Evolutionary conservation across 805 yeast species (phyloP), one percentile per base, ranked within the genome.

Genomic region (Wickerhamomyces xylosicus): DNA sequence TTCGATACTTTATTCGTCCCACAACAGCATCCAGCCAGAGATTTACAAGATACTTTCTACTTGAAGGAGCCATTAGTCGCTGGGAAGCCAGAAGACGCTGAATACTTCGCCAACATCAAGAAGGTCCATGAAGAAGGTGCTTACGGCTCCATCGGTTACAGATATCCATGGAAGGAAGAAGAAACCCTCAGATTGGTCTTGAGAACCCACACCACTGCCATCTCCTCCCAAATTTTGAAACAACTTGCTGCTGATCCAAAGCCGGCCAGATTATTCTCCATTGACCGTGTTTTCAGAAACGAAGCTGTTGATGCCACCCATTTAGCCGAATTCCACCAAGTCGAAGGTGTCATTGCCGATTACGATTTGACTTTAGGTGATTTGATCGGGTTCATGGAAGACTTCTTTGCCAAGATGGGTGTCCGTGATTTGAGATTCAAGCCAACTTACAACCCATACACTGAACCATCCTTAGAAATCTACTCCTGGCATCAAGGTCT

Each of bases 301-400:
- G 99, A 92, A 69, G 97, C 99, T 21, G 99, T 92, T 38, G 99
- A 92, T 61, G 97, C 97, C 38, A 92, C 99, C 15, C 99, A 92
- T 63, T 76, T 92, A 65, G 98, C 98, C 31, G 99, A 92, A 68
- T 92, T 92, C 73, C 97, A 92, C 66, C 99, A 92, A 69, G 95
- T 92, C 46, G 99, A 92, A 68, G 99, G 99, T 69, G 98, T 92
- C 39, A 72, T 92, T 57, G 98, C 97, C 25, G 98, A 95, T 60
- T 90, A 86, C 64, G 81, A 87, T 61, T 69, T 92, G 52, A 89
- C 98, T 6, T 69, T 92, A 53, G 98, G 98, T 47, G 96, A 90
- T 59, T 72, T 92, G 64, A 92, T 92, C 61, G 95, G 96, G 28
- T 92, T 92, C 77, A 89, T 92, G 98, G 90, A 92, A 64, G 85